Base-by-base conservation (phyloP, 139 green algal species). In the Chlorella sorokiniana region DNA sequence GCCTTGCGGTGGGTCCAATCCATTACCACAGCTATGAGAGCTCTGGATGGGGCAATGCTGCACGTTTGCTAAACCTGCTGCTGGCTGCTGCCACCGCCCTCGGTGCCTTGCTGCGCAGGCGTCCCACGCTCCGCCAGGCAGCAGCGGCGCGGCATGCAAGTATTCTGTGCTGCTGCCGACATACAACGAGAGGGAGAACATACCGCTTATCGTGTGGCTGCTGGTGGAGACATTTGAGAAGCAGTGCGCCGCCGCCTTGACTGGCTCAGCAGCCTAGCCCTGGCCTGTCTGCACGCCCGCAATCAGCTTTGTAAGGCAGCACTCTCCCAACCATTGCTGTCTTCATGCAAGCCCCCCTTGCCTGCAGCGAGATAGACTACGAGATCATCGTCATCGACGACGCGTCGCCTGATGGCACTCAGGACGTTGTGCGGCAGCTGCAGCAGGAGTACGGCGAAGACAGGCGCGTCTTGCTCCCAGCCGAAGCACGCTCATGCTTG, bases 361-460 rank as follows among this genome's bases (percentile, higher is more conserved):
- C 51, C 11, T 88, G 74, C 84, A 92, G 90, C 37, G 64, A 81
- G 0, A 37, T 93, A 2, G 69, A 85, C 16, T 99, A 85, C 72
- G 96, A 99, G 78, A 88, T 99, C 20, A 83, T 99, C 0, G 83
- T 99, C 22, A 91, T 99, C 1, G 96, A 99, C 69, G 96, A 99
- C 86, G 91, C 87, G 82, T 97, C 92, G 80, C 96, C 95, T 0
- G 96, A 99, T 79, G 93, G 93, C 72, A 99, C 96, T 3, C 88
- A 93, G 23, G 92, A 94, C 0, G 92, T 96, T 2, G 91, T 94
- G 16, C 70, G 62, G 25, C 52, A 89, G 65, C 83, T 97, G 71
- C 89, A 95, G 71, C 42, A 79, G 22, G 69, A 73, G 5, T 96
- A 93, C 64, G 91, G 93, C 5, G 78, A 90, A 18, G 88, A 97